Evolutionary conservation across 2,329 filamentous ascomycete species (phyloP).

Genomic region (Sporothrix humicola): DNA sequence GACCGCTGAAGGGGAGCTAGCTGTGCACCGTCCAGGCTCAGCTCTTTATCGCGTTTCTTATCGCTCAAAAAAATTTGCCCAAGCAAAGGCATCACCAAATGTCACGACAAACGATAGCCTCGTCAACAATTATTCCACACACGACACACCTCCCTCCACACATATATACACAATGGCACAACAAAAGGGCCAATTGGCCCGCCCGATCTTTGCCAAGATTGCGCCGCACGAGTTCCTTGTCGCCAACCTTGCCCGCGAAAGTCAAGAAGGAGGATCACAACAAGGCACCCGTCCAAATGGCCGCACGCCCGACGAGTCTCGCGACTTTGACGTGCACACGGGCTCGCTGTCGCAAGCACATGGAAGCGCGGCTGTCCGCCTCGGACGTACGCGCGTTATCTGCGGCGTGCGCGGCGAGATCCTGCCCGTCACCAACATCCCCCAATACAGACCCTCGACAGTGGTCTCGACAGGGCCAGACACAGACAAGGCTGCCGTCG

Average conservation of each 20-base stretch:
- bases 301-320: constrained; percentile 71
- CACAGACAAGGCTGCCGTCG: constrained; percentile 4
- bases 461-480: background rate
- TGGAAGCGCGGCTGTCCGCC: constrained; percentile 84
- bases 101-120: background rate
- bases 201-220: constrained; percentile 84
- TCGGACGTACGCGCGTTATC: constrained; percentile 92
- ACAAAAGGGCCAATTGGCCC: constrained; percentile 44
- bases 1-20: background rate
- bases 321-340: constrained; percentile 76
- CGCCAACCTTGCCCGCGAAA: constrained; percentile 72
- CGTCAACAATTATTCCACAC: background rate
- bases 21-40: background rate
- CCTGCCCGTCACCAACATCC: constrained; percentile 74
- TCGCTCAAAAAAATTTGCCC: constrained; percentile 21
- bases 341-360: constrained; percentile 87
- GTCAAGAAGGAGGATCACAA: constrained; percentile 48
- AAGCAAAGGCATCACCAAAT: background rate
- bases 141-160: background rate
- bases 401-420: constrained; percentile 91
- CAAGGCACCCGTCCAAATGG: constrained; percentile 77
- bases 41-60: constrained; percentile 25
- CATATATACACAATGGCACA: constrained; percentile 30
- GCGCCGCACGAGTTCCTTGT: constrained; percentile 88
- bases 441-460: constrained; percentile 61